Evolutionary conservation across 768 basidiomycete species (phyloP).

Genomic region (Mycena pura): DNA sequence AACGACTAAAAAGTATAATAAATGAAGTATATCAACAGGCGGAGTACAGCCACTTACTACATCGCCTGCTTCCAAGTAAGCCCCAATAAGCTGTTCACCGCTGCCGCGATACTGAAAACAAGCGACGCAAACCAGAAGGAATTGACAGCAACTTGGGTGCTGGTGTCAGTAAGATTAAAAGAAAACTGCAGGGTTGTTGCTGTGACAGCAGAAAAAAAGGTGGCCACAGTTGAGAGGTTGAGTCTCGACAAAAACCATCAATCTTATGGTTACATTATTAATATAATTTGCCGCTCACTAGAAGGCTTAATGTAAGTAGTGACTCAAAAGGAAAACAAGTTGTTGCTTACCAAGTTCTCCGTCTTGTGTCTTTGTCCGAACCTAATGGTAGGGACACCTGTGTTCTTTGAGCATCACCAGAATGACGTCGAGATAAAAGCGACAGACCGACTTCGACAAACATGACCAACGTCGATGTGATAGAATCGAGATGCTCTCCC

Average conservation of each 20-base stretch:
- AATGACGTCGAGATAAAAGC: not conserved
- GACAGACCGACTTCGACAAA: constrained; percentile 77
- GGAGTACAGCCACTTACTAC: constrained; percentile 61
- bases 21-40: not conserved
- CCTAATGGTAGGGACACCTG: constrained; percentile 78
- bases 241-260: constrained; percentile 35
- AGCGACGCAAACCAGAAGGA: constrained; percentile 77
- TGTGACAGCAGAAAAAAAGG: constrained; percentile 79
- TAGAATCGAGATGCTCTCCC: constrained; percentile 74
- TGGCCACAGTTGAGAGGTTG: constrained; percentile 78
- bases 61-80: constrained; percentile 84
- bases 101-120: constrained; percentile 79
- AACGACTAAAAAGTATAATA: constrained; percentile 54
- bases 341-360: constrained; percentile 53
- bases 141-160: constrained; percentile 63
- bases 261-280: no score
- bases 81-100: constrained; percentile 79
- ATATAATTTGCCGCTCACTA: constrained; percentile 17
- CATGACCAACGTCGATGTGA: constrained; percentile 70
- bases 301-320: not conserved
- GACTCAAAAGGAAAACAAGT: not conserved
- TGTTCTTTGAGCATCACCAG: not conserved
- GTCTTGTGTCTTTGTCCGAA: constrained; percentile 79
- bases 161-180: constrained; percentile 45
- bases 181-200: constrained; percentile 78